phyloP scores from a whole-genome alignment of 345 rosid species.

The Dimocarpus longan region DNA sequence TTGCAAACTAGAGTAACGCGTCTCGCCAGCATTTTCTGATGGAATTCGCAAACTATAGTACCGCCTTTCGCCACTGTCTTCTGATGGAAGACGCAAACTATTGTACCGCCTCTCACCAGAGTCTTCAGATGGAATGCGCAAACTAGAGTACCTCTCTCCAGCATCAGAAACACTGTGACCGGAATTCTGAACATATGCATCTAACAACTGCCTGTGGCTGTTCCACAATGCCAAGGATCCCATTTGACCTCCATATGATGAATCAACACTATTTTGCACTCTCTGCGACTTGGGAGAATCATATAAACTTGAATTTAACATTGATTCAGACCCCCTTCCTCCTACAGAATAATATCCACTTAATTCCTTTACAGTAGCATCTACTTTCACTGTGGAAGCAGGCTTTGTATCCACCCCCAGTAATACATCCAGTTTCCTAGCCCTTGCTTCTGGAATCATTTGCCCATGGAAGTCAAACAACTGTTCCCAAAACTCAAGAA shows the following conservation, averaged over 20 bases:
- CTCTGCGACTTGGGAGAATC: slow-evolving; percentile 65
- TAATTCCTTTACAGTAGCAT: slow-evolving; percentile 48
- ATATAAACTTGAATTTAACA: slow-evolving; percentile 45
- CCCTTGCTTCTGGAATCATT: slow-evolving; percentile 64
- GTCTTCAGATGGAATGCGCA: slow-evolving; percentile 43
- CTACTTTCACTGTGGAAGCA: slow-evolving; percentile 48
- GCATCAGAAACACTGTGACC: slow-evolving; percentile 44
- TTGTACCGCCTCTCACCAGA: slow-evolving; percentile 70
- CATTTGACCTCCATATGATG: slow-evolving; percentile 58
- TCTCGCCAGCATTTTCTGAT: slow-evolving; percentile 44
- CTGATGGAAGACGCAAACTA: slow-evolving; percentile 54
- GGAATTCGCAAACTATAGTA: slow-evolving; percentile 70
- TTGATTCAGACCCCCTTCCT: slow-evolving; percentile 61
- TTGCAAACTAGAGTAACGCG: slow-evolving; percentile 70
- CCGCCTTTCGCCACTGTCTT: slow-evolving; percentile 62
- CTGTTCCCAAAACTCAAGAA: slow-evolving; percentile 97
- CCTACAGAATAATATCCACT: slow-evolving; percentile 51
- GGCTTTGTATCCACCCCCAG: slow-evolving; percentile 53
- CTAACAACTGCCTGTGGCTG: slow-evolving; percentile 53
- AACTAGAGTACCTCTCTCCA: slow-evolving; percentile 72
- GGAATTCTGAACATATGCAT: slow-evolving; percentile 58
- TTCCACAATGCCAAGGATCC: slow-evolving; percentile 61
- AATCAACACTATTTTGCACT: slow-evolving; percentile 55
- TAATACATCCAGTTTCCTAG: slow-evolving; percentile 61
- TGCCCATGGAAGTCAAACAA: slow-evolving; percentile 82